Conservation (phyloP, 2,329 filamentous ascomycete species). For the Albifimbria verrucaria region DNA sequence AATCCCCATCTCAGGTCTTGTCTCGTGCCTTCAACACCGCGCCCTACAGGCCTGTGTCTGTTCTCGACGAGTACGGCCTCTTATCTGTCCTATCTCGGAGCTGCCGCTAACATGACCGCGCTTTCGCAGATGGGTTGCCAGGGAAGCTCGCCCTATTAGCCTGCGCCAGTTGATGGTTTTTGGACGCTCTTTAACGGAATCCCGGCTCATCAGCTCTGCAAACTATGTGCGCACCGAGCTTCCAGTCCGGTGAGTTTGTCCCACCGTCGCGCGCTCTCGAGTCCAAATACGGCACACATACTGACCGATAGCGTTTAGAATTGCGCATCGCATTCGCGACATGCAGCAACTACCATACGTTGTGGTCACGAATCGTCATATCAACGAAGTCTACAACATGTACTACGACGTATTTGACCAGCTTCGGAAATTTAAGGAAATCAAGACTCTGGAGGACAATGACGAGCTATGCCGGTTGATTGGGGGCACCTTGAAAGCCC, state of each 20-base stretch:
- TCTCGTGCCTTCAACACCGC: slow-evolving; percentile 22
- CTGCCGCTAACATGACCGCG: slow-evolving; percentile 14
- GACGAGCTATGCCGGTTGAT: slow-evolving; percentile 81
- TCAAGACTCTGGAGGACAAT: slow-evolving; percentile 85
- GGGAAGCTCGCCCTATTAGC: slow-evolving; percentile 91
- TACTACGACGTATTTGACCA: slow-evolving; percentile 97
- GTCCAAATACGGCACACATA: not conserved
- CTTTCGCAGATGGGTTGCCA: slow-evolving; percentile 76
- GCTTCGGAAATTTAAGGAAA: slow-evolving; percentile 78
- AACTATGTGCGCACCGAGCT: slow-evolving; percentile 97
- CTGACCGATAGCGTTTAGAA: slow-evolving; percentile 42
- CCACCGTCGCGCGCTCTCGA: not conserved
- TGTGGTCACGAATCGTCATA: slow-evolving; percentile 91
- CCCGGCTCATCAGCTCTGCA: slow-evolving; percentile 84
- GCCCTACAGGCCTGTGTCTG: slow-evolving; percentile 61
- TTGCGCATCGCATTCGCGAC: slow-evolving; percentile 91
- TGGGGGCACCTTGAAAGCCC: slow-evolving; percentile 75
- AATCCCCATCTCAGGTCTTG: slow-evolving; percentile 5
- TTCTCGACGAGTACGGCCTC: slow-evolving; percentile 58
- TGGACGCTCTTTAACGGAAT: slow-evolving; percentile 86
- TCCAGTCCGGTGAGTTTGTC: slow-evolving; percentile 19
- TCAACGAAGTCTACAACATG: slow-evolving; percentile 91
- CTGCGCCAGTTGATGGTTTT: slow-evolving; percentile 96
- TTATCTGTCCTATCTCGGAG: slow-evolving; percentile 3
- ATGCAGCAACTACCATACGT: slow-evolving; percentile 96